Conservation (phyloP, 805 yeast genomes). For the Cyberlindnera subsufficiens region DNA sequence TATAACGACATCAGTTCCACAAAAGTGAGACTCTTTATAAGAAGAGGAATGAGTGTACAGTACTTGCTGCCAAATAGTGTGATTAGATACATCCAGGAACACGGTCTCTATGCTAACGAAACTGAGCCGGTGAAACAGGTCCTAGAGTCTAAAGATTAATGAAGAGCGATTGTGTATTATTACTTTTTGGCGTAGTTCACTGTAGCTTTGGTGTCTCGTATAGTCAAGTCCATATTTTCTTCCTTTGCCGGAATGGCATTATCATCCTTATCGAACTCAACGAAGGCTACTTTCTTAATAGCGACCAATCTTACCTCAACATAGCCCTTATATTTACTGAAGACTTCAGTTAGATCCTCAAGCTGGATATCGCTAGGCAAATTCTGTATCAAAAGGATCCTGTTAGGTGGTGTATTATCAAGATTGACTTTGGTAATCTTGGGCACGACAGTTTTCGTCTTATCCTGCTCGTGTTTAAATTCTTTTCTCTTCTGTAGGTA, state of each 20-base stretch:
- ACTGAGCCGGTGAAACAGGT: slow-evolving; percentile 95
- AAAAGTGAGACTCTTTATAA: slow-evolving; percentile 83
- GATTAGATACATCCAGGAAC: slow-evolving; percentile 90
- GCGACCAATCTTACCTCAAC: slow-evolving; percentile 61
- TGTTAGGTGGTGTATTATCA: slow-evolving; percentile 57
- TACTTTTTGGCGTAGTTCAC: slow-evolving; percentile 26
- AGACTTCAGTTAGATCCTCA: slow-evolving; percentile 38
- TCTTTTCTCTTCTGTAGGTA: slow-evolving; percentile 16
- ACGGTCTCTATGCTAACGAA: slow-evolving; percentile 76
- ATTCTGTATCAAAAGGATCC: slow-evolving; percentile 59
- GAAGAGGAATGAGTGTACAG: slow-evolving; percentile 96
- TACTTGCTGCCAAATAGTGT: slow-evolving; percentile 91
- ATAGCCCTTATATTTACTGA: slow-evolving; percentile 53
- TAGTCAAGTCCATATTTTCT: slow-evolving; percentile 14
- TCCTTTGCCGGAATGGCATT: slow-evolving; percentile 41
- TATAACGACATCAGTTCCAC: slow-evolving; percentile 96
- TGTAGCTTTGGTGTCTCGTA: slow-evolving; percentile 14
- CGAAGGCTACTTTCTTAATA: slow-evolving; percentile 67
- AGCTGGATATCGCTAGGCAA: slow-evolving; percentile 41
- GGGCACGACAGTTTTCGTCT: slow-evolving; percentile 11
- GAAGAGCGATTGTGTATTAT: neutral
- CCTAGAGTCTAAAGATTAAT: slow-evolving; percentile 35
- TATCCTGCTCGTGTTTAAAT: slow-evolving; percentile 11
- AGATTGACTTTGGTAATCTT: slow-evolving; percentile 14
- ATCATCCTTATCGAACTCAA: slow-evolving; percentile 61